Conservation (phyloP, 495 filamentous ascomycete genomes). For the Annulohypoxylon maeteangense region DNA sequence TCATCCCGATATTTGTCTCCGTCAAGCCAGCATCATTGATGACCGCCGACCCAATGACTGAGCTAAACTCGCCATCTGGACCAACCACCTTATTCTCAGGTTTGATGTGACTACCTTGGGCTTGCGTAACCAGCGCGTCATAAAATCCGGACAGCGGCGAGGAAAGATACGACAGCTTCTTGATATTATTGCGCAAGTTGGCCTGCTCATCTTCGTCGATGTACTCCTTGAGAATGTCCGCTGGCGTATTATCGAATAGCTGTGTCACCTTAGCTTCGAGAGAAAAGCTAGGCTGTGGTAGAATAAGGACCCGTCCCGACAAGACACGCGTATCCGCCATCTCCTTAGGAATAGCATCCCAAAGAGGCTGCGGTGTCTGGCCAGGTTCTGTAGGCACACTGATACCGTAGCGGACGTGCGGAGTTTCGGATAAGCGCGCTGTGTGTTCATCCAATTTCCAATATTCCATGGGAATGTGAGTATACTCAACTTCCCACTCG, state of each 20-base stretch:
- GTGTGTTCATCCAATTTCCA: slow-evolving; percentile 47
- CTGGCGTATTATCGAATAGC: slow-evolving; percentile 46
- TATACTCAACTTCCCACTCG: slow-evolving; percentile 65
- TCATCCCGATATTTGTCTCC: slow-evolving; percentile 8
- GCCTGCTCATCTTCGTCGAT: slow-evolving; percentile 6
- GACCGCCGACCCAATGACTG: no score
- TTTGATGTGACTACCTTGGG: slow-evolving; percentile 58
- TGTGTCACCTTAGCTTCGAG: slow-evolving; percentile 50
- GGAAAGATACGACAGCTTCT: slow-evolving; percentile 51
- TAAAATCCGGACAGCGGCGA: slow-evolving; percentile 56
- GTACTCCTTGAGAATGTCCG: slow-evolving; percentile 31
- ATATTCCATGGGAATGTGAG: slow-evolving; percentile 52
- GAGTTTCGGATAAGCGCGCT: background rate
- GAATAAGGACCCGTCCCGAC: slow-evolving; percentile 55
- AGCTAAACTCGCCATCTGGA: background rate
- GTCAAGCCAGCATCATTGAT: background rate
- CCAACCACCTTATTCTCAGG: slow-evolving; percentile 37
- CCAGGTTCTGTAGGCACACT: background rate
- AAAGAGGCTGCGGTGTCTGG: background rate
- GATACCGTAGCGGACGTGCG: slow-evolving; percentile 42
- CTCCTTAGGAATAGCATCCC: background rate
- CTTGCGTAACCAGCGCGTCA: slow-evolving; percentile 54
- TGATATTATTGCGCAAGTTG: slow-evolving; percentile 7
- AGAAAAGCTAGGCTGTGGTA: slow-evolving; percentile 58
- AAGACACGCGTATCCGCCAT: slow-evolving; percentile 45